These are phyloP conservation scores for Fusarium marasasianum DNA, from an alignment of 2,329 filamentous ascomycete genomes.

Conservation along the genomic window DNA sequence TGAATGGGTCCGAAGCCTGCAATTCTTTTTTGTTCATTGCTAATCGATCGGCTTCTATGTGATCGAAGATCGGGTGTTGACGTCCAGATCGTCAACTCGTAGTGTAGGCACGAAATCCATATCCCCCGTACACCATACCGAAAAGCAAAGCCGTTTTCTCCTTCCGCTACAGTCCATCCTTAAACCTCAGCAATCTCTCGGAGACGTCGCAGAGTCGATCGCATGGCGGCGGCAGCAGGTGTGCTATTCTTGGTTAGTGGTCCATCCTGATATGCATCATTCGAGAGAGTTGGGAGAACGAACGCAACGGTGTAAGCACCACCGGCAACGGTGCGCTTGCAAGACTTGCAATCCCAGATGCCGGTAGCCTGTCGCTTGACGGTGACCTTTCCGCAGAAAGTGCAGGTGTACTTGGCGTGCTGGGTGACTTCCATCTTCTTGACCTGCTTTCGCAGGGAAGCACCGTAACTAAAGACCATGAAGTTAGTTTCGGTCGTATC, in stretches of 20 bases:
- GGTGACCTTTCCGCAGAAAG: conserved; percentile 97
- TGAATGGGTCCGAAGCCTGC: conserved; percentile 48
- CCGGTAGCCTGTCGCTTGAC: conserved; percentile 91
- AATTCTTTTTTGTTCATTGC: conserved; percentile 54
- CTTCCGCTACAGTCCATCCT: conserved; percentile 47
- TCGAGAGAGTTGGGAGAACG: conserved; percentile 57
- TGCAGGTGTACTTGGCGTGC: conserved; percentile 97
- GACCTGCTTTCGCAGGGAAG: conserved; percentile 92
- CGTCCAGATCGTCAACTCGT: conserved; percentile 54
- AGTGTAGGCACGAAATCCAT: conserved; percentile 56
- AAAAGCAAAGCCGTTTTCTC: conserved; percentile 56
- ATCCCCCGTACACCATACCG: conserved; percentile 57
- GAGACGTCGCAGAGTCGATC: conserved; percentile 96
- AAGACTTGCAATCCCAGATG: conserved; percentile 97
- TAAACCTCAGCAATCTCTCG: conserved; percentile 97
- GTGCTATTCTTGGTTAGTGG: conserved; percentile 68
- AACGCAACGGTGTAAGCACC: conserved; percentile 98
- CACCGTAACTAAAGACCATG: conserved; percentile 81
- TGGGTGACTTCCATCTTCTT: conserved; percentile 99
- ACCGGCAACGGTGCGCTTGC: conserved; percentile 79
- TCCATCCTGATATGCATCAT: neutral
- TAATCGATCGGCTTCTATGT: conserved; percentile 54
- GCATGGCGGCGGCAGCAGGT: conserved; percentile 90
- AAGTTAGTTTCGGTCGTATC: conserved; percentile 41
- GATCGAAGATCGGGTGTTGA: conserved; percentile 53